These are phyloP conservation scores for Polytrichum formosum DNA, from an alignment of 225 moss, liverwort and hornwort species.

Conservation along the genomic window DNA sequence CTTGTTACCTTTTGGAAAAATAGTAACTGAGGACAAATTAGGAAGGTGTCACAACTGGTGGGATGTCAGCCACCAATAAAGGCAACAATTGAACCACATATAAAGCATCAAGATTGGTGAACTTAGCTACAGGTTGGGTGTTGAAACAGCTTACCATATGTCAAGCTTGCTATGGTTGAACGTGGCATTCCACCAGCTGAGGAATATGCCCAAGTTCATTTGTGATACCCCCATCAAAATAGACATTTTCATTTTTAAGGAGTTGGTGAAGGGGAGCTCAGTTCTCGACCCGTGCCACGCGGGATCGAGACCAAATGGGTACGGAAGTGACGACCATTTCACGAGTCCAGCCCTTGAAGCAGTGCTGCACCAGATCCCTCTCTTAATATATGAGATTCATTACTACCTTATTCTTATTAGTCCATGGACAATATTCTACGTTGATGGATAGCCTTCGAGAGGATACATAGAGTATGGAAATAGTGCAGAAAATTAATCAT, in stretches of 20 bases:
- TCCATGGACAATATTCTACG: too few relatives aligned
- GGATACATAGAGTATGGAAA: too few relatives aligned
- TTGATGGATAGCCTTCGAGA: too few relatives aligned
- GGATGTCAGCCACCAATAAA: too few relatives aligned
- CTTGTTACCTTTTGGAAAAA: too few relatives aligned
- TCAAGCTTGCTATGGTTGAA: slow-evolving; percentile 69
- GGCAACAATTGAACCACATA: too few relatives aligned
- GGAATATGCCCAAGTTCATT: slow-evolving; percentile 87
- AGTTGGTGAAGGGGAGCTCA: slow-evolving; percentile 86
- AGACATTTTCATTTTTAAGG: slow-evolving; percentile 99
- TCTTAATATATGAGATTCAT: background rate
- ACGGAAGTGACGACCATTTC: slow-evolving; percentile 59
- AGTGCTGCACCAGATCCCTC: slow-evolving; percentile 39
- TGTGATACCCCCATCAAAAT: slow-evolving; percentile 85
- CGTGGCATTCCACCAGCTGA: slow-evolving; percentile 77
- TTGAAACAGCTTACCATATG: slow-evolving; percentile 48
- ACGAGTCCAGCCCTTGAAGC: slow-evolving; percentile 53
- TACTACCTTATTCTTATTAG: too few relatives aligned
- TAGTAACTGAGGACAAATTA: too few relatives aligned
- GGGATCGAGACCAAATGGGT: slow-evolving; percentile 93
- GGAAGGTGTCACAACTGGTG: too few relatives aligned
- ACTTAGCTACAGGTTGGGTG: too few relatives aligned
- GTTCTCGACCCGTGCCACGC: slow-evolving; percentile 87
- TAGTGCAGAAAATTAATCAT: too few relatives aligned
- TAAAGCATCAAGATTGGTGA: too few relatives aligned